Base-by-base conservation (phyloP, 768 basidiomycete genomes). In the Exsudoporus frostii region DNA sequence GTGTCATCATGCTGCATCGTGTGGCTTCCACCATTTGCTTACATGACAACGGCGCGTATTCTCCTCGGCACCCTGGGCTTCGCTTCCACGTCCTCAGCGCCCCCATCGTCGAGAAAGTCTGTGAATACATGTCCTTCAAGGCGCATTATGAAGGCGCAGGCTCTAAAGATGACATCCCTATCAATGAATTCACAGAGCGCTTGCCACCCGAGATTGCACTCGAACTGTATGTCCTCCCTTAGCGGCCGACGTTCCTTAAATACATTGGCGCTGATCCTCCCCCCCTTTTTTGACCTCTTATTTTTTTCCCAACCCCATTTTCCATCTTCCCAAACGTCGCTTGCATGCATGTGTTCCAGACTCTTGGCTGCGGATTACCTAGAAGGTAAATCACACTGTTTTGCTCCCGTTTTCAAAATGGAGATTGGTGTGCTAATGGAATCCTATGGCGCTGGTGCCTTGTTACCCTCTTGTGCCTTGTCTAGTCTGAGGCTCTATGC, bases 81-180 rank as follows among this genome's bases (percentile, higher is more conserved):
- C 43, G 22, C 48, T 53, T 53, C 41, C 47, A 29, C 36, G 5
- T 29, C 9, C 5, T 1, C 57, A 84, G 84, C 29, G 84, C 77
- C 9, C 79, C 87, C 24, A 85, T 96, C 33, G 82, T 91, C 2
- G 90, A 94, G 71, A 94, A 92, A 65, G 76, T 96, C 48, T 78
- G 92, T 38, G 94, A 98, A 69, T 97, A 92, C 65, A 89, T 96
- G 74, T 75, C 81, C 30, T 94, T 88, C 77, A 94, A 89, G 71
- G 75, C 83, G 1, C 79, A 92, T 55, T 92, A 91, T 65, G 83
- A 86, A 55, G 78, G 79, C n/a, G 75, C 74, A 2, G 81, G 79
- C 1, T 73, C 82, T 7, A 90, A 85, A 58, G 91, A 93, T 61
- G 90, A 92, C 45, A 74, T 89, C 20, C 91, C 92, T 4, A 64